Evolutionary conservation across 257 asterid genomes (phyloP), one percentile per base, ranked within the genome.

Genomic region (Fraxinus quadrangulata): DNA sequence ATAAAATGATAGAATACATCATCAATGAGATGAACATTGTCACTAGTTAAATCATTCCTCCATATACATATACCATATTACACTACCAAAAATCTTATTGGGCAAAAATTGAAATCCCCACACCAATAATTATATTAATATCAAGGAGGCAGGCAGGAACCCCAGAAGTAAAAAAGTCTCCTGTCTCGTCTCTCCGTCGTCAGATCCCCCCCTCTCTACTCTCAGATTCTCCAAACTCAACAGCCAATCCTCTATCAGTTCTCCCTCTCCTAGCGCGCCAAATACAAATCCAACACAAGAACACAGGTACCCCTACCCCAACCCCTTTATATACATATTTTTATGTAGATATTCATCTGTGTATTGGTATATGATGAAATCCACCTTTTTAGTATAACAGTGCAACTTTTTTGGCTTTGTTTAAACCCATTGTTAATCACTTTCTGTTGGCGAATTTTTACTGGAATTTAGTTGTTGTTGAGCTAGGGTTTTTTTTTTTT

Each of bases 121-220:
- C 51, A 16, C 51, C 51, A 42, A 2, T 42, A 12, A 12, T 42
- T 31, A 31, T 31, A 31, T 31, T 31, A 31, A 31, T 37, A 47
- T 16, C n/a, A 47, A 14, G 56, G 0, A 0, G 28, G 13, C 6
- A 56, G 5, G 66, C 28, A 21, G 8, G 67, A 59, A 59, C 67
- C 65, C 65, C 28, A 54, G 26, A 6, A 19, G 11, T 19, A 19
- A 19, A 54, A 19, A 54, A 54, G 26, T 54, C 65, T 59, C 14
- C 67, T 21, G 26, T 78, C 78, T 76, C 86, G 76, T 45, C 81
- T 91, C 91, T 89, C 86, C 86, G 81, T 88, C 96, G 92, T 91
- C 91, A 90, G 96, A 91, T 89, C 87, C 67, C 67, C 70, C 69
- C 74, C 36, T 79, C 82, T 73, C 75, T 71, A 77, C 78, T 61